These are phyloP conservation scores for Leccinellum rugosiceps DNA, from an alignment of 768 basidiomycete species.

Conservation along the genomic window DNA sequence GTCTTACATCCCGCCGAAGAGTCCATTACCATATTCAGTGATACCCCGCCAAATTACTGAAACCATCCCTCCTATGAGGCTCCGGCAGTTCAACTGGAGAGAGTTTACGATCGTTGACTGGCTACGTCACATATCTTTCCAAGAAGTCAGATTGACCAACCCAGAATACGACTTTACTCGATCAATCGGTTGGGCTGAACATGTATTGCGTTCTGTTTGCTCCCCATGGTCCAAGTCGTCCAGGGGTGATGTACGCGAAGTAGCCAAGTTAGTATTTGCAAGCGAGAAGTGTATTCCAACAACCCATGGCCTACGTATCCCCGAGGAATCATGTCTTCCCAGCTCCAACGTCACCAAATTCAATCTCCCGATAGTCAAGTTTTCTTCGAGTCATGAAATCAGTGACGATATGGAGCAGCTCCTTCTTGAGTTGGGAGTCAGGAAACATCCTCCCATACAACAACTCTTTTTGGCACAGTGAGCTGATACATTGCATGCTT, in stretches of 20 bases:
- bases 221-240: constrained; percentile 56
- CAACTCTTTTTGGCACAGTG: neutral
- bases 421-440: neutral
- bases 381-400: constrained; percentile 36
- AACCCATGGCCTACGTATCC: constrained; percentile 56
- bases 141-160: constrained; percentile 36
- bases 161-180: constrained; percentile 55
- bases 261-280: neutral
- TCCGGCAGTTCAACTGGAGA: constrained; percentile 67
- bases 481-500: constrained; percentile 51
- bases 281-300: constrained; percentile 44
- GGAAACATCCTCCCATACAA: neutral
- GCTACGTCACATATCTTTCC: constrained; percentile 59
- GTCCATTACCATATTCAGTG: no score
- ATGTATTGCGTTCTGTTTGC: constrained; percentile 57
- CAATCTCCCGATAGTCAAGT: neutral
- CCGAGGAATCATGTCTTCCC: constrained; percentile 73
- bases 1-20: constrained; percentile 47
- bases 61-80: constrained; percentile 47
- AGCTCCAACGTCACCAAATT: constrained; percentile 49
- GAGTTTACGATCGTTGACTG: constrained; percentile 74
- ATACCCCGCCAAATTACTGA: constrained; percentile 59
- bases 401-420: neutral
- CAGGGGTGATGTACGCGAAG: neutral
- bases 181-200: constrained; percentile 75